Percentiles rank a stretch among this genome's conserved stretches.
Evolutionary conservation across 2,329 filamentous ascomycete genomes (phyloP).

Genomic region (Hortaea werneckii): DNA sequence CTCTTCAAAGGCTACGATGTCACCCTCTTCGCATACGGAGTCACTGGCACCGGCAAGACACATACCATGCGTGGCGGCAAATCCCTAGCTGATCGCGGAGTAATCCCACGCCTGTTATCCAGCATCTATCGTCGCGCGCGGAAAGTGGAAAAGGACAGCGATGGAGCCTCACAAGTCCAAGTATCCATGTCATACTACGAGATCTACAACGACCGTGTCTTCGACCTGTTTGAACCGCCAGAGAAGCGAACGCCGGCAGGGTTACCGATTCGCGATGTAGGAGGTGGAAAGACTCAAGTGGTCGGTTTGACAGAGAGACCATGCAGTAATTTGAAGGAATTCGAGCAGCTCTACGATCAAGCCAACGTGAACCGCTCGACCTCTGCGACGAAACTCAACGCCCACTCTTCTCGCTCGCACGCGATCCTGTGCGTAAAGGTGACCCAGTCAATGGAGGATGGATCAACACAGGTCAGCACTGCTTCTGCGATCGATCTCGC

Average conservation of each 20-base stretch:
- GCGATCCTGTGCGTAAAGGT: conserved; percentile 88
- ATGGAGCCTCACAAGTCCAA: conserved; percentile 61
- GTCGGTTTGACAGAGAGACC: conserved; percentile 78
- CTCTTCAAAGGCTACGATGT: conserved; percentile 98
- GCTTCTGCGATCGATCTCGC: conserved; percentile 91
- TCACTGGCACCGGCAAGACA: conserved; percentile 95
- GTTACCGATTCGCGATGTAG: conserved; percentile 80
- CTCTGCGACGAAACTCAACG: conserved; percentile 94
- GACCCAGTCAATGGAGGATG: conserved; percentile 60
- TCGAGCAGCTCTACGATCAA: conserved; percentile 78
- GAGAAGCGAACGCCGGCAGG: conserved; percentile 80
- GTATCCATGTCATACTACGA: conserved; percentile 68
- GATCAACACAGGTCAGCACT: conserved; percentile 63
- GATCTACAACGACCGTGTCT: conserved; percentile 95
- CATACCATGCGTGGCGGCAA: conserved; percentile 70
- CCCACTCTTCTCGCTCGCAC: conserved; percentile 93
- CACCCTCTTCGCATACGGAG: conserved; percentile 89
- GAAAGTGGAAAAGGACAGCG: conserved; percentile 34
- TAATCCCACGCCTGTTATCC: conserved; percentile 45
- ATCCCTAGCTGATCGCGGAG: conserved; percentile 56
- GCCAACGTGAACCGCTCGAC: conserved; percentile 78
- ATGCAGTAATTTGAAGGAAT: conserved; percentile 75
- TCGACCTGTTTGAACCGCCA: conserved; percentile 74
- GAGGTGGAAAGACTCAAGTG: conserved; percentile 86
- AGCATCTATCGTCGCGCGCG: conserved; percentile 62